Evolutionary conservation across 805 yeast species (phyloP), one percentile per base, ranked within the genome.

Genomic region (Nakazawaea peltata): DNA sequence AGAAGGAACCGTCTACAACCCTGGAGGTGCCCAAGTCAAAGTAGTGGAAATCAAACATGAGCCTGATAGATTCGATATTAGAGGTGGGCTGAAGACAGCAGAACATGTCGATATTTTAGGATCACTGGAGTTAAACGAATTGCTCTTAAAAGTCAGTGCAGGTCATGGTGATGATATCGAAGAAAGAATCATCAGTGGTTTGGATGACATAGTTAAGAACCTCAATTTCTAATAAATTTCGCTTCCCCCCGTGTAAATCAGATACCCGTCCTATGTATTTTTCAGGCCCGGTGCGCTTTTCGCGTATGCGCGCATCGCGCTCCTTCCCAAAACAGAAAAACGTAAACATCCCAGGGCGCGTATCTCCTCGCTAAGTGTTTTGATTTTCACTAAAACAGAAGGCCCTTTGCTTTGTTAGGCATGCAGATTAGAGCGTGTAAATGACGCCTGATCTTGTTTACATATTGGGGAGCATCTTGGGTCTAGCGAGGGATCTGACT

Each of bases 71-170:
- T 87, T 83, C 49, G 98, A 92, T 60, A 83, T 92, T 23, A 71
- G 98, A 44, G 98, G 98, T 18, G 98, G 98, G 11, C 94, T 96
- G 9, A 83, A 82, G 53, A 90, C 97, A 1, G 97, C 97, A 1
- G 98, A 92, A 49, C 98, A 92, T 56, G 98, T 92, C 19, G 98
- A 92, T 53, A 88, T 92, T 31, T 65, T 92, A 31, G 98, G 98
- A 2, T 77, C 94, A 43, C 85, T 97, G 1, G 94, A 81, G 51
- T 63, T 92, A 53, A 92, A 92, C 53, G 98, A 92, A 51, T 62
- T 88, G 49, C 65, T 92, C 10, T 62, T 90, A 36, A 71, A 72
- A 42, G 86, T 92, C 13, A 97, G 88, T 1, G 66, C 84, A 28
- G 98, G 98, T 0, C 55, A 65, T 24, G 95, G 94, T 2, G 74